phyloP scores from a whole-genome alignment of 306 rosid species.

The Rubus idaeus region DNA sequence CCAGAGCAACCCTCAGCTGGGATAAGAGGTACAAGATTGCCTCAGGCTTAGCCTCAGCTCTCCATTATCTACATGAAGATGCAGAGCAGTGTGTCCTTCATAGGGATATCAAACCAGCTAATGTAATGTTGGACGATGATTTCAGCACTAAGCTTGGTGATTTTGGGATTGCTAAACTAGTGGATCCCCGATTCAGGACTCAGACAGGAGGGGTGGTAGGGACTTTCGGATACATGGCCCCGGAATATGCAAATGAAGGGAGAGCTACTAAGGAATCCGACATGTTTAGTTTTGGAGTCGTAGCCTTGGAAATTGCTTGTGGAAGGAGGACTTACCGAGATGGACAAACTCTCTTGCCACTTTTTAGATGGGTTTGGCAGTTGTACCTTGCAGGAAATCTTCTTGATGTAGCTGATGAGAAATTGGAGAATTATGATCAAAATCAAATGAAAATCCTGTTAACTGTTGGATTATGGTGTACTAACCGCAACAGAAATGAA shows the following conservation, averaged over 20 bases:
- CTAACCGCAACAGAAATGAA: slow-evolving; percentile 31
- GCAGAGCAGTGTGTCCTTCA: slow-evolving; percentile 55
- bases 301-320: slow-evolving; percentile 62
- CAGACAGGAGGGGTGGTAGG: too few species aligned
- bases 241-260: slow-evolving; percentile 19
- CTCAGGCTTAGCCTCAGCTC: slow-evolving; percentile 40
- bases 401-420: slow-evolving; percentile 38
- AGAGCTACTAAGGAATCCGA: slow-evolving; percentile 54
- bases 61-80: slow-evolving; percentile 60
- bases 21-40: slow-evolving; percentile 42
- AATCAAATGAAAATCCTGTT: slow-evolving; percentile 39
- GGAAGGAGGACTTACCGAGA: slow-evolving; percentile 30
- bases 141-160: slow-evolving; percentile 37
- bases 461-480: slow-evolving; percentile 45
- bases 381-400: slow-evolving; percentile 37
- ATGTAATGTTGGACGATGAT: slow-evolving; percentile 43
- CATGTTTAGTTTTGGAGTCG: slow-evolving; percentile 59
- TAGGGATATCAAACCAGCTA: slow-evolving; percentile 59
- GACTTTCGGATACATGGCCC: too few species aligned
- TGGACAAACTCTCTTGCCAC: neutral
- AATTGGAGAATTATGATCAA: slow-evolving; percentile 19
- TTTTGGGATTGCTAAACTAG: too few species aligned
- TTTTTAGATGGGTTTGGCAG: slow-evolving; percentile 39
- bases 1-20: slow-evolving; percentile 38
- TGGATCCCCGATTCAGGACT: too few species aligned